These are phyloP conservation scores for Morella rubra DNA, from an alignment of 306 rosid genomes.

Conservation along the genomic window DNA sequence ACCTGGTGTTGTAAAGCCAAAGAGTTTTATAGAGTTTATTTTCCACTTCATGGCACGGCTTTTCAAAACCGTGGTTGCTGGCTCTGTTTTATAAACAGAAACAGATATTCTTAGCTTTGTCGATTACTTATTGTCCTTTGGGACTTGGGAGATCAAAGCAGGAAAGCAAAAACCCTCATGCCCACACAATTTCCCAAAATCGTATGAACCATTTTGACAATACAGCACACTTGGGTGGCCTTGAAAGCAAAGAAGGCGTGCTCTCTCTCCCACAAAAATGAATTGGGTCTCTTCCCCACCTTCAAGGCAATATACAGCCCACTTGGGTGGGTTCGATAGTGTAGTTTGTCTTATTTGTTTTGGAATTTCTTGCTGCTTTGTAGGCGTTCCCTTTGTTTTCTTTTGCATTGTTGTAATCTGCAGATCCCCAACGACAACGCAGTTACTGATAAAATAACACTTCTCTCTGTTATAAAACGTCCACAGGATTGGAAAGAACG, in stretches of 20 bases:
- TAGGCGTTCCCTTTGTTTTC: conserved; percentile 4
- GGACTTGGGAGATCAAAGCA: not conserved
- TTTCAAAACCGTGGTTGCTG: not conserved
- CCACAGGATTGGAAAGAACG: not conserved
- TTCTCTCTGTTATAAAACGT: not conserved
- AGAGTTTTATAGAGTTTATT: no score
- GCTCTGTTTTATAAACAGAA: not conserved
- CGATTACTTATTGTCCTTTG: not conserved
- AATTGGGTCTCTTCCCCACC: not conserved
- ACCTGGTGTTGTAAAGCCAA: no score
- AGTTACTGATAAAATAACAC: not conserved
- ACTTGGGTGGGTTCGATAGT: not conserved
- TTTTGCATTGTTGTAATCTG: not conserved
- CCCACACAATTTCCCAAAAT: not conserved
- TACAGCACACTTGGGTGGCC: not conserved
- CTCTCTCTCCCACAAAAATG: not conserved
- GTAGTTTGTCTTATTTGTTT: conserved; percentile 1
- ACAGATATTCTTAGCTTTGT: not conserved
- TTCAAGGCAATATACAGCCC: not conserved
- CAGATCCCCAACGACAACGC: not conserved
- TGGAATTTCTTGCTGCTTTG: conserved; percentile 1
- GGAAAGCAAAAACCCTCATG: not conserved
- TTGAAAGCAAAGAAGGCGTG: not conserved
- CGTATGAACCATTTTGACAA: not conserved
- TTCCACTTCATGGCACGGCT: not conserved